Conservation (phyloP, 2,329 filamentous ascomycete species). For the Paracoccidioides lutzii region DNA sequence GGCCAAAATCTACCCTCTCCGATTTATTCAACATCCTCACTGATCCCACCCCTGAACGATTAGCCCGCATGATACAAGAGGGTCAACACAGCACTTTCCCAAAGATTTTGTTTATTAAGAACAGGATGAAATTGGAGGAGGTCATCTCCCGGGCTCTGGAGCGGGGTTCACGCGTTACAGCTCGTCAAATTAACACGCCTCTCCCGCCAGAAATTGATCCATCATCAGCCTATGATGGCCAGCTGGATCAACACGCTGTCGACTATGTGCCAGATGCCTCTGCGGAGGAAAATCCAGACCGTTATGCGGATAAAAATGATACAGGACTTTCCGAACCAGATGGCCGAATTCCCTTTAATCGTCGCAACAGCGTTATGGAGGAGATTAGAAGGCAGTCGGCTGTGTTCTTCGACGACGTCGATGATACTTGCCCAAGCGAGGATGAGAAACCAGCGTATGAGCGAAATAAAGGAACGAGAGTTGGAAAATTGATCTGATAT, state of each 20-base stretch:
- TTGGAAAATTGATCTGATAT: not conserved
- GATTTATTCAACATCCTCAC: slow-evolving; percentile 81
- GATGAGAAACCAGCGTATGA: slow-evolving; percentile 1
- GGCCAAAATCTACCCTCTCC: slow-evolving; percentile 65
- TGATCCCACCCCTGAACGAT: slow-evolving; percentile 61
- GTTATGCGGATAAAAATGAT: slow-evolving; percentile 5
- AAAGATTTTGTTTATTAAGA: slow-evolving; percentile 80
- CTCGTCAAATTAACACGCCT: not conserved
- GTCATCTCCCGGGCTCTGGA: slow-evolving; percentile 45
- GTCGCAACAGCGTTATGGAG: slow-evolving; percentile 27
- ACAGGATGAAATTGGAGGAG: slow-evolving; percentile 72
- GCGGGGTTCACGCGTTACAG: slow-evolving; percentile 16
- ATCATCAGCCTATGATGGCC: not conserved
- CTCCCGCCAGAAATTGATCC: not conserved
- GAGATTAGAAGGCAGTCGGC: slow-evolving; percentile 35
- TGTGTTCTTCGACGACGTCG: slow-evolving; percentile 34
- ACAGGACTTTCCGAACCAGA: slow-evolving; percentile 14
- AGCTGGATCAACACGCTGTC: not conserved
- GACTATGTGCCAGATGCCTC: not conserved
- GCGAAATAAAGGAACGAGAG: not conserved
- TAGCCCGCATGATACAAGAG: slow-evolving; percentile 80
- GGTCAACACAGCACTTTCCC: slow-evolving; percentile 84
- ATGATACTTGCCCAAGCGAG: slow-evolving; percentile 13
- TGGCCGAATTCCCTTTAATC: slow-evolving; percentile 13
- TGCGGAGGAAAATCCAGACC: not conserved